Base-by-base conservation (phyloP, 2,329 filamentous ascomycete genomes). In the Aureobasidium sp. region DNA sequence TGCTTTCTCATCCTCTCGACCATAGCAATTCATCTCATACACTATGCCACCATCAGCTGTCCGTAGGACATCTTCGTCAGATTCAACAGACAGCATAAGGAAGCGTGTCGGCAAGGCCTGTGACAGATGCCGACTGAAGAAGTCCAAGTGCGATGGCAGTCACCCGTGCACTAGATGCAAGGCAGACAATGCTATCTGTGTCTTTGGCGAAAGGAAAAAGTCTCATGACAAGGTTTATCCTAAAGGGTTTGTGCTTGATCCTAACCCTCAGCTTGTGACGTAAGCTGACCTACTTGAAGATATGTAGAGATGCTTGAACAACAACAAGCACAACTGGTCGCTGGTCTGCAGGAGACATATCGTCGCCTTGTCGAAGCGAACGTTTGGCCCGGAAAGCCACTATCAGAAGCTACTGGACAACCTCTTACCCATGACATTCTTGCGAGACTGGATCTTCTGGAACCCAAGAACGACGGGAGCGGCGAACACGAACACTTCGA, bases 291-390 rank as follows among this genome's bases (percentile, higher is more conserved):
- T 37, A 39, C 12, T 54, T 17, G 27, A 24, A 82, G 79, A 58
- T 82, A 81, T 57, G 80, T 84, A 25, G 81, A 84, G 65, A 82
- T 83, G 79, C 74, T 84, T 45, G 81, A 84, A 62, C 79, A 82
- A 62, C 80, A 84, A 70, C 81, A 84, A 65, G 66, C 70, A 17
- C 80, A 82, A 68, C 71, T 84, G 4, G 80, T 84, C 25, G 70
- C 77, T 51, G 81, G 79, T 38, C 72, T 84, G 5, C 79, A 81
- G 63, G 78, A 81, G 64, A 69, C 83, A 40, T 84, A 84, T 65
- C 74, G 71, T 57, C 73, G 77, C 49, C 63, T 76, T 27, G 68
- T 72, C 27, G 71, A 71, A 35, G 76, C 76, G 38, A 72, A 79
- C 57, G 71, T 71, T 37, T 84, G 81, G 81, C 72, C 72, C 10